phyloP scores from a whole-genome alignment of 192 early-diverging fungal genomes.

The Coemansia sp. region DNA sequence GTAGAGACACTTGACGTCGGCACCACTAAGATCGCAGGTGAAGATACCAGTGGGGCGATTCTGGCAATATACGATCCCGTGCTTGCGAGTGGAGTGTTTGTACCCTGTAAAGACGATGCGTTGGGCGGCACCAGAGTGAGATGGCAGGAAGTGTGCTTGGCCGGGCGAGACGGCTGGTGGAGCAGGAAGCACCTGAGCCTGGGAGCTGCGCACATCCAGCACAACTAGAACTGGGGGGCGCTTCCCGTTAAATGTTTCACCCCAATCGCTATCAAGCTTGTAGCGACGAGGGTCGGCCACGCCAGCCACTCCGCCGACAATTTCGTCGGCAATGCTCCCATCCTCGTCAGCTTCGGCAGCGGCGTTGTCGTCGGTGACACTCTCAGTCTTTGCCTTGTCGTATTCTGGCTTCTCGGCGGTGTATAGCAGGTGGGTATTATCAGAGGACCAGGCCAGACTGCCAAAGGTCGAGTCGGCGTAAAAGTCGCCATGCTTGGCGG shows the following conservation, averaged over 20 bases:
- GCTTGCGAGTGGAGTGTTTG: conserved; percentile 55
- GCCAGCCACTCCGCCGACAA: conserved; percentile 33
- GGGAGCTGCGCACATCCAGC: conserved; percentile 48
- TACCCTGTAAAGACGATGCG: conserved; percentile 70
- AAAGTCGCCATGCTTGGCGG: conserved; percentile 66
- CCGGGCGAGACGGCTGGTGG: conserved; percentile 38
- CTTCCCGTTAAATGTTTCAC: conserved; percentile 69
- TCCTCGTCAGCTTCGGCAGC: neutral
- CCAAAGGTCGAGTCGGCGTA: conserved; percentile 73
- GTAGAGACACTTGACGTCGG: conserved; percentile 34
- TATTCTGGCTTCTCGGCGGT: conserved; percentile 64
- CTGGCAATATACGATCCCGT: conserved; percentile 66
- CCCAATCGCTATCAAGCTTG: conserved; percentile 64
- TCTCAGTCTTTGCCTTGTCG: conserved; percentile 27
- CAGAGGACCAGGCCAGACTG: conserved; percentile 59
- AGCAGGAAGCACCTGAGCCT: conserved; percentile 24
- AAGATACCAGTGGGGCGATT: conserved; percentile 66
- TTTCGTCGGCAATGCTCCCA: conserved; percentile 42
- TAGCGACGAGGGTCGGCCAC: conserved; percentile 48
- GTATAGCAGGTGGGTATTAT: conserved; percentile 61
- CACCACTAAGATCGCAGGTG: conserved; percentile 37
- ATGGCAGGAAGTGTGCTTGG: conserved; percentile 54
- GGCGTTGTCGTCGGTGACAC: neutral
- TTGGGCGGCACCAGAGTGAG: conserved; percentile 20
- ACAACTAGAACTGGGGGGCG: conserved; percentile 57